These are phyloP conservation scores for Aspergillus udagawae DNA, from an alignment of 2,329 filamentous ascomycete genomes.

Conservation along the genomic window DNA sequence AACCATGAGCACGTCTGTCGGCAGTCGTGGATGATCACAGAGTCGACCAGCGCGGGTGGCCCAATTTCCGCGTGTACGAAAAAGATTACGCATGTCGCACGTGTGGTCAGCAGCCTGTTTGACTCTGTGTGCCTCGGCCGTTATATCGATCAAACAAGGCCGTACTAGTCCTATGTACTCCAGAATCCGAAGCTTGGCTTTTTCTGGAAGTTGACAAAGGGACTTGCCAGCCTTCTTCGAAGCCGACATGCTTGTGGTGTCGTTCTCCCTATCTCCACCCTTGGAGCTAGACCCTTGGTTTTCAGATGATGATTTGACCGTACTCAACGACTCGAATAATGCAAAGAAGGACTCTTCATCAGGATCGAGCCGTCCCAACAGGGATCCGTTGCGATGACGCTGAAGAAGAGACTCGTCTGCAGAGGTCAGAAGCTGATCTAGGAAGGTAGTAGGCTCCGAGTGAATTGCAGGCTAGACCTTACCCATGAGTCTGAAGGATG, in stretches of 20 bases:
- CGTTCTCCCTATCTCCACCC: background rate
- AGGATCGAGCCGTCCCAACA: background rate
- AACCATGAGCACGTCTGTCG: constrained; percentile 12
- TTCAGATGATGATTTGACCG: background rate
- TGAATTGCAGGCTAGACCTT: background rate
- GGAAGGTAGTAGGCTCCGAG: background rate
- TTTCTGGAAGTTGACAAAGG: constrained; percentile 18
- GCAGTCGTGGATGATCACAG: constrained; percentile 18
- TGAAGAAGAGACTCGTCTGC: background rate
- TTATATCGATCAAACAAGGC: constrained; percentile 17
- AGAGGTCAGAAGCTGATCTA: background rate
- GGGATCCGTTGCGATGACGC: background rate
- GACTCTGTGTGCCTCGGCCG: constrained; percentile 6
- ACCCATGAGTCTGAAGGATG: background rate
- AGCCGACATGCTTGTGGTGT: background rate
- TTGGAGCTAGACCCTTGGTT: background rate
- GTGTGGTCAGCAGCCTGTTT: background rate
- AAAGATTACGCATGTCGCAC: constrained; percentile 1
- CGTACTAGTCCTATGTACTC: constrained; percentile 19
- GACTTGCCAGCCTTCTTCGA: background rate
- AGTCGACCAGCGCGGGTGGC: constrained; percentile 2
- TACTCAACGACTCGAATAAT: background rate
- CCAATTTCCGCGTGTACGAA: constrained; percentile 5
- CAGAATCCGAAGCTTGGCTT: constrained; percentile 17
- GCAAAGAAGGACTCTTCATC: constrained; percentile 2